phyloP scores from a whole-genome alignment of 2,329 filamentous ascomycete species.

The Zymoseptoria brevis region DNA sequence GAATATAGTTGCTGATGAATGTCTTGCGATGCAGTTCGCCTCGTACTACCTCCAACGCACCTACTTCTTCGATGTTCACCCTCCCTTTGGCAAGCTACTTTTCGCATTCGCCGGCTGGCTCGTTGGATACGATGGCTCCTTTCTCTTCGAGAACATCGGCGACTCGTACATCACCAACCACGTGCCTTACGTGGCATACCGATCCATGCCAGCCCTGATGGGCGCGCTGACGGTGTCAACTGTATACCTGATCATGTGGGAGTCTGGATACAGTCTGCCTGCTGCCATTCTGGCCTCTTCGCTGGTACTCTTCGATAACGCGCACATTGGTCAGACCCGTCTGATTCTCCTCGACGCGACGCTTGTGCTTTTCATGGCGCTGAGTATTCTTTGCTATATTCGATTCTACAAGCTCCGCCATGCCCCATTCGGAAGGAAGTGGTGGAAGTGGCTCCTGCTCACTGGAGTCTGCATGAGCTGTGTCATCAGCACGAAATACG shows the following conservation, averaged over 20 bases:
- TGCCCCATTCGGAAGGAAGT: conserved; percentile 82
- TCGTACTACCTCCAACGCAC: conserved; percentile 85
- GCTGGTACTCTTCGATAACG: conserved; percentile 90
- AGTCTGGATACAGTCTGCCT: conserved; percentile 93
- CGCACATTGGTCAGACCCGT: conserved; percentile 91
- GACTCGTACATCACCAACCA: conserved; percentile 97
- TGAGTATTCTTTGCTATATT: conserved; percentile 88
- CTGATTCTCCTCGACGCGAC: conserved; percentile 93
- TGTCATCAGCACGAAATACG: conserved; percentile 97
- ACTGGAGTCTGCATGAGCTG: conserved; percentile 93
- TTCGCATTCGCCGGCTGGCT: conserved; percentile 97
- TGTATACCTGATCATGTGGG: conserved; percentile 98
- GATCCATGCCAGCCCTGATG: conserved; percentile 82
- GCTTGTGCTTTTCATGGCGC: conserved; percentile 89
- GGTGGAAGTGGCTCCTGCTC: conserved; percentile 98
- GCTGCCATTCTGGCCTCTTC: conserved; percentile 81
- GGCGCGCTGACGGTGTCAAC: conserved; percentile 91
- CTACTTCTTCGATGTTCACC: conserved; percentile 99
- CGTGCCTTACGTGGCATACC: conserved; percentile 93
- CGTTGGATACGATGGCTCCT: conserved; percentile 92
- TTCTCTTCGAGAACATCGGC: conserved; percentile 98
- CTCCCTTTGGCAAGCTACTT: conserved; percentile 93
- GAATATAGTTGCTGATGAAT: conserved; percentile 4
- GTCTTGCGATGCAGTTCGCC: conserved; percentile 35
- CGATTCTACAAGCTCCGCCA: conserved; percentile 96